Base-by-base conservation (phyloP, 129 eudicot species). In the Deinandra increscens region DNA sequence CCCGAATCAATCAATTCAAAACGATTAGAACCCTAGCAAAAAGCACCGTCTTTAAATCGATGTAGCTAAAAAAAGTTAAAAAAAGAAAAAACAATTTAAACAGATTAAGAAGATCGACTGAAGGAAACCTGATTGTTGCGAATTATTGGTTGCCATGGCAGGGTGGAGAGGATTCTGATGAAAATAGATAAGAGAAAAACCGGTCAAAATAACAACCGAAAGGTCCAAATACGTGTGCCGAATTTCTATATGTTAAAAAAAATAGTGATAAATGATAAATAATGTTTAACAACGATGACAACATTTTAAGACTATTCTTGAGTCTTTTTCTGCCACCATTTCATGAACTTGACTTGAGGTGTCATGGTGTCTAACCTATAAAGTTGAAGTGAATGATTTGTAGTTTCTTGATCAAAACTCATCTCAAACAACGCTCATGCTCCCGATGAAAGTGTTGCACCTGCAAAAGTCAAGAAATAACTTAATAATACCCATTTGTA, bases 101-200 rank as follows among this genome's bases (percentile, higher is more conserved):
- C n/a, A 3, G 10, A 63, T 33, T 0, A 1, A 23, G 10, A 65
- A 10, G 37, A 41, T 23, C 19, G 71, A 71, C 6, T 67, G 46
- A 56, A 37, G n/a, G 20, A 5, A 48, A 82, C 83, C 83, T 82
- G 86, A 54, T 44, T 69, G 75, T 63, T 50, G 75, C 3, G 80
- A 76, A 69, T 79, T 83, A 70, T 79, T 72, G 71, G 74, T 61
- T 7, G 78, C 79, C 83, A 79, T 79, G 74, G 75, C 46, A 55
- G 69, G 46, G 75, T n/a, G 72, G 74, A 51, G 13, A 55, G 61
- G 56, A 2, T 55, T 55, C 10, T 58, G 41, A n/a, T n/a, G 79
- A 68, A 68, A 76, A 55, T 26, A 26, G 70, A 73, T 36, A 54
- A 70, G 80, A 48, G 70, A 69, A 34, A 37, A 6, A 14, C 3